Base-by-base conservation (phyloP, 73 alveolate genomes). In the Tetrahymena borealis region DNA sequence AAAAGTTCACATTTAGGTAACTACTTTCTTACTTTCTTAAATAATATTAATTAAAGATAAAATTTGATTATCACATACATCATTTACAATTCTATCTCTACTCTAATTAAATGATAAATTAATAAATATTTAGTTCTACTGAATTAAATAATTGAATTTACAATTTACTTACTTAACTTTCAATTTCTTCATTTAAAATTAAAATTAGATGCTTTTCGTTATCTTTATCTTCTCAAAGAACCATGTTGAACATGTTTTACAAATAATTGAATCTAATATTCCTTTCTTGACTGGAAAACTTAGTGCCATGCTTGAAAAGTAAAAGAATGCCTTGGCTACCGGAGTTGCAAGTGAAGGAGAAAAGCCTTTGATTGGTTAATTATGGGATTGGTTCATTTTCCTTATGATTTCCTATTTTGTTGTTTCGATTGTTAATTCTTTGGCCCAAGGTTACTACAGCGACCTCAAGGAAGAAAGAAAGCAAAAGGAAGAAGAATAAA, bases 1-100 rank as follows among this genome's bases (percentile, higher is more conserved):
- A 13, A 97, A 97, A 85, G 98, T 97, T 43, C 97, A 98, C 33
- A 94, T 97, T 36, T 92, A 96, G 94, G 95, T 90, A 90, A 38
- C 33, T 8, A 37, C 42, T 38, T 32, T 5, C 39, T 93, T 40
- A 39, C 60, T 1, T 7, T 92, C 92, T 92, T 94, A 93, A 33
- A 40, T 96, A 91, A 92, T 94, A 38, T 96, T 94, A 85, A 13
- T 13, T 40, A 40, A 40, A 18, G n/a, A n/a, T n/a, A n/a, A n/a
- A n/a, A n/a, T n/a, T 40, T n/a, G n/a, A n/a, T n/a, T n/a, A n/a
- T n/a, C n/a, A n/a, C n/a, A n/a, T n/a, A n/a, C n/a, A n/a, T n/a
- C n/a, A n/a, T n/a, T n/a, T n/a, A n/a, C n/a, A 40, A 15, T 18
- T 40, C 18, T 18, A 40, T 18, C 78, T 40, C 20, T 40, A 40